Base-by-base conservation (phyloP, 1,284 basidiomycete genomes). In the Pseudozyma sp. region DNA sequence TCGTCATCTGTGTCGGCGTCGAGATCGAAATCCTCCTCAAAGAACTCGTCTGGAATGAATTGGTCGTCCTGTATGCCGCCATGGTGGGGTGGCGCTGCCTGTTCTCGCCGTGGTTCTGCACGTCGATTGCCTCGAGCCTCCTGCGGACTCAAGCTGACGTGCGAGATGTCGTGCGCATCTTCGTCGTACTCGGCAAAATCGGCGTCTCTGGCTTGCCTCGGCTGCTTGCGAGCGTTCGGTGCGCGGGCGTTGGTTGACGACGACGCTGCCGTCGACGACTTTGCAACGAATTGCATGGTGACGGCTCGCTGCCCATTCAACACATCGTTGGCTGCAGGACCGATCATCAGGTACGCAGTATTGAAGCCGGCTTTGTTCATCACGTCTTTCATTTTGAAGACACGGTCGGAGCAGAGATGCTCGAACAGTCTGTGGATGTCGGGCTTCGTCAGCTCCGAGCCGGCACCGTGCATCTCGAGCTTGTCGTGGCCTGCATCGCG, bases 391-490 rank as follows among this genome's bases (percentile, higher is more conserved):
- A 85, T 81, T 13, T 78, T 76, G 40, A 88, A 82, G 30, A 85
- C 85, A 2, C 88, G 86, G 43, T 87, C 79, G 35, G 85, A 81
- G 11, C 87, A 69, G 10, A 93, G 86, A 30, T 86, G 87, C 68
- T 90, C 87, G 73, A 93, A 87, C 14, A 92, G 83, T 11, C 91
- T 88, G 40, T 92, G 90, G 19, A 88, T 71, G 30, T 90, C 86
- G 35, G 88, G 87, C 10, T 86, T 85, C 5, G 86, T 81, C 42
- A 91, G 63, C 19, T 86, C 72, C 42, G 86, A 86, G 17, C 90
- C 91, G 6, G 85, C 86, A 1, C 90, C 92, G 72, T 88, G 89
- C 35, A 86, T 80, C 2, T 86, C 75, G 16, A 88, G 77, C 39
- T 84, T 75, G 69, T 90, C 86, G 73, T 89, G 87, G 0, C 87